Conservation (phyloP, 1,139 yeast species). For the Hansenula lynferdii region DNA sequence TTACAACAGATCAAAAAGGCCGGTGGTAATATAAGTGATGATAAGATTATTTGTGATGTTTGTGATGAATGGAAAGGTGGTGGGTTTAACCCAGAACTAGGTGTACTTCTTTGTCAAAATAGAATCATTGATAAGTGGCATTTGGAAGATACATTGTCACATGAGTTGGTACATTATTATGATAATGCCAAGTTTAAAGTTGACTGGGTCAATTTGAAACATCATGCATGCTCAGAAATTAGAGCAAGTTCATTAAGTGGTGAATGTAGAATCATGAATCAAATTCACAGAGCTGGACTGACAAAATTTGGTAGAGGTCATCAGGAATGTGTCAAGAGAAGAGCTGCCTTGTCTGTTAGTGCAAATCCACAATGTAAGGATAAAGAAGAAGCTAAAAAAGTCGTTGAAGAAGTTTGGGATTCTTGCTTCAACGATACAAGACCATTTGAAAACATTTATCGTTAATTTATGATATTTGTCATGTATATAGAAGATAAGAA, state of each 20-base stretch:
- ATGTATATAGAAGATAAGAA: no score
- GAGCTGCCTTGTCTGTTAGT: conserved; percentile 79
- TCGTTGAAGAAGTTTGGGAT: conserved; percentile 85
- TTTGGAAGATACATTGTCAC: conserved; percentile 86
- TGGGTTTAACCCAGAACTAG: conserved; percentile 88
- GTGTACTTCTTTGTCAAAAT: conserved; percentile 84
- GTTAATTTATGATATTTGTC: conserved; percentile 33
- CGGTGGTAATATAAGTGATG: conserved; percentile 45
- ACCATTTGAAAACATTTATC: conserved; percentile 88
- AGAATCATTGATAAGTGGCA: conserved; percentile 75
- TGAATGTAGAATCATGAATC: conserved; percentile 89
- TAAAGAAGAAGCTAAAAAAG: conserved; percentile 68
- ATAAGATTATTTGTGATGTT: conserved; percentile 69
- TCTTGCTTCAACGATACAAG: conserved; percentile 94
- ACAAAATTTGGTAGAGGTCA: conserved; percentile 73
- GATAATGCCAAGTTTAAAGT: conserved; percentile 87
- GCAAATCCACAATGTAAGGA: conserved; percentile 82
- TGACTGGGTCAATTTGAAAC: conserved; percentile 76
- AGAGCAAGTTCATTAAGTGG: conserved; percentile 93
- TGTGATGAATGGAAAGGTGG: conserved; percentile 90
- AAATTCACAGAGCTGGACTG: conserved; percentile 63
- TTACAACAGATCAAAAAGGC: conserved; percentile 67
- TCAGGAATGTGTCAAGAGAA: conserved; percentile 83
- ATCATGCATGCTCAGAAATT: conserved; percentile 96
- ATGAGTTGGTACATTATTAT: conserved; percentile 90